A percentile compares a stretch with the other conserved stretches of the same genome.
Conservation (phyloP, 2,329 filamentous ascomycete genomes). For the Hymenoscyphus repandus region DNA sequence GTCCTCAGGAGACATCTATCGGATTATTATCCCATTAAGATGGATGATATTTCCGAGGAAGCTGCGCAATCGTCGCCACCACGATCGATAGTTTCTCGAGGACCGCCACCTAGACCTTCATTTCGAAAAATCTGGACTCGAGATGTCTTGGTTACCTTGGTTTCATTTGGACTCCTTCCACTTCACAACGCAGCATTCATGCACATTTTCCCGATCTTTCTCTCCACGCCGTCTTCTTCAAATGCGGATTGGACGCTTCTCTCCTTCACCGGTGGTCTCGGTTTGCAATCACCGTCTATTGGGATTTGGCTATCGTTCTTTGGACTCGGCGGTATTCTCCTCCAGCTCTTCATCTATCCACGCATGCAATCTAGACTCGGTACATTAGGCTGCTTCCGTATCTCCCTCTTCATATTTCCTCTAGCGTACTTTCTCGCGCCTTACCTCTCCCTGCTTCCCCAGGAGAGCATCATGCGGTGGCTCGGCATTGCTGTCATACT, state of each 20-base stretch:
- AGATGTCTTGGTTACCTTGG: conserved; percentile 42
- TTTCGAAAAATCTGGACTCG: conserved; percentile 31
- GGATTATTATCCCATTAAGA: conserved; percentile 12
- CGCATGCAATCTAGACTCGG: conserved; percentile 60
- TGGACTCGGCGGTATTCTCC: conserved; percentile 61
- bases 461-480: not conserved
- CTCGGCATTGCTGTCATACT: conserved; percentile 54
- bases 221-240: conserved; percentile 49
- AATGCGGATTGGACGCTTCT: conserved; percentile 49
- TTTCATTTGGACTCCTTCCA: conserved; percentile 63
- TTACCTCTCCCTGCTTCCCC: conserved; percentile 57
- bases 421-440: conserved; percentile 65
- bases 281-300: conserved; percentile 61
- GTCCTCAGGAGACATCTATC: conserved; percentile 4
- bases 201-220: conserved; percentile 54
- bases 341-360: conserved; percentile 70
- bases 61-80: not conserved
- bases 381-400: conserved; percentile 59
- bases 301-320: conserved; percentile 66
- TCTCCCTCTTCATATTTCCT: conserved; percentile 65
- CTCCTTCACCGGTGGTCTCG: conserved; percentile 63
- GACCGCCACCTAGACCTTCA: conserved; percentile 12
- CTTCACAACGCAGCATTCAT: conserved; percentile 62
- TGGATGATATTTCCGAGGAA: conserved; percentile 5
- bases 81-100: not conserved